phyloP scores from a whole-genome alignment of 2,329 filamentous ascomycete genomes.

The Pseudofabraea citricarpa region DNA sequence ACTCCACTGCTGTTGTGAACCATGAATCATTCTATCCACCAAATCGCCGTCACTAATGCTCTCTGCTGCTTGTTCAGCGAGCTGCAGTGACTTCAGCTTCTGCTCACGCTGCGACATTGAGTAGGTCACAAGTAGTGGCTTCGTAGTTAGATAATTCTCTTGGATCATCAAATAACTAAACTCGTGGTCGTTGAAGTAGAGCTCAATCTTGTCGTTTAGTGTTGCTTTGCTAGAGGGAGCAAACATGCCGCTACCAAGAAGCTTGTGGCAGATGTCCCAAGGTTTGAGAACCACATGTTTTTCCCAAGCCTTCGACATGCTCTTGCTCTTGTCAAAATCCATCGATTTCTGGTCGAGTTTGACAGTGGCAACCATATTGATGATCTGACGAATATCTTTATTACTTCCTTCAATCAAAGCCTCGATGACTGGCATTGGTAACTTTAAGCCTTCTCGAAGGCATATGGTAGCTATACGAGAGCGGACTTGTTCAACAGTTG shows the following conservation, averaged over 20 bases:
- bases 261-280: slow-evolving; percentile 95
- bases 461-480: slow-evolving; percentile 94
- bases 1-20: slow-evolving; percentile 96
- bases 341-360: slow-evolving; percentile 81
- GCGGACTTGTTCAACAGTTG: slow-evolving; percentile 85
- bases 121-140: slow-evolving; percentile 60
- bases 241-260: slow-evolving; percentile 85
- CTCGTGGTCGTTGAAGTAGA: slow-evolving; percentile 99
- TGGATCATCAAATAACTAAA: slow-evolving; percentile 98
- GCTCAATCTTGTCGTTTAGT: slow-evolving; percentile 94
- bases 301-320: slow-evolving; percentile 97
- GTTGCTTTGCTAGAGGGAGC: slow-evolving; percentile 76
- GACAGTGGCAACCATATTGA: slow-evolving; percentile 96
- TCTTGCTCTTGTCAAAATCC: slow-evolving; percentile 79
- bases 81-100: slow-evolving; percentile 76
- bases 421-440: slow-evolving; percentile 79
- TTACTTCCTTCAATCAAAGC: slow-evolving; percentile 92
- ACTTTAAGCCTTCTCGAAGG: slow-evolving; percentile 82
- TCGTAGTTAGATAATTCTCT: slow-evolving; percentile 90
- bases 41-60: slow-evolving; percentile 97
- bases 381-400: slow-evolving; percentile 94
- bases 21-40: slow-evolving; percentile 97
- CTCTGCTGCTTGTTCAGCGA: slow-evolving; percentile 82
- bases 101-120: slow-evolving; percentile 62
- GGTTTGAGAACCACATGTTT: slow-evolving; percentile 96